phyloP scores from a whole-genome alignment of 228 moss, liverwort and hornwort species.

The Sphagnum magellanicum region DNA sequence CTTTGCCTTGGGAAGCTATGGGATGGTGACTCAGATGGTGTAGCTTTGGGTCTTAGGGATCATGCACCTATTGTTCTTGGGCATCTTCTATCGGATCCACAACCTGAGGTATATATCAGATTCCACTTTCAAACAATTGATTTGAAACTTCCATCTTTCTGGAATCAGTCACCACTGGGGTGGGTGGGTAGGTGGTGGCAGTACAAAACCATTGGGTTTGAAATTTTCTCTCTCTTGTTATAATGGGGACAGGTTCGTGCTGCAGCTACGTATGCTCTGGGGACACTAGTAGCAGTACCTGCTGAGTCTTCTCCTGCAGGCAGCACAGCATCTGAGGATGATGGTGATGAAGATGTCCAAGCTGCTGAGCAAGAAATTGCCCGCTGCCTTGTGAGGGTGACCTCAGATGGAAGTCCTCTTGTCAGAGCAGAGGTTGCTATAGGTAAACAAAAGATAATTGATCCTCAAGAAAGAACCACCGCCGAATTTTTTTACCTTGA shows the following conservation, averaged over 20 bases:
- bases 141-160: too few relatives aligned
- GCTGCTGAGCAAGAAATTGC: slow-evolving; percentile 40
- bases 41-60: slow-evolving; percentile 24
- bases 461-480: too few relatives aligned
- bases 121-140: too few relatives aligned
- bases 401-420: slow-evolving; percentile 49
- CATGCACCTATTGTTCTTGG: slow-evolving; percentile 29
- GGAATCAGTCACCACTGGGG: too few relatives aligned
- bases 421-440: slow-evolving; percentile 51
- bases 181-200: too few relatives aligned
- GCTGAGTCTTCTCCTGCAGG: slow-evolving; percentile 3
- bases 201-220: too few relatives aligned
- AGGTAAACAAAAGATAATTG: slow-evolving; percentile 10
- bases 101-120: slow-evolving; percentile 33
- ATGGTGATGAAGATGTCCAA: slow-evolving; percentile 33
- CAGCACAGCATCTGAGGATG: slow-evolving; percentile 17
- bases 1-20: slow-evolving; percentile 51
- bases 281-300: slow-evolving; percentile 31
- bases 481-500: too few relatives aligned
- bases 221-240: not conserved
- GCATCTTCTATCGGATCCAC: slow-evolving; percentile 34
- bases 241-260: slow-evolving; percentile 34
- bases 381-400: slow-evolving; percentile 27
- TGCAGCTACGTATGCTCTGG: slow-evolving; percentile 48
- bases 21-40: slow-evolving; percentile 39